A percentile compares a stretch with the other conserved stretches of the same genome.
phyloP scores from a whole-genome alignment of 129 eudicot genomes.

The Helianthus tuberosus region DNA sequence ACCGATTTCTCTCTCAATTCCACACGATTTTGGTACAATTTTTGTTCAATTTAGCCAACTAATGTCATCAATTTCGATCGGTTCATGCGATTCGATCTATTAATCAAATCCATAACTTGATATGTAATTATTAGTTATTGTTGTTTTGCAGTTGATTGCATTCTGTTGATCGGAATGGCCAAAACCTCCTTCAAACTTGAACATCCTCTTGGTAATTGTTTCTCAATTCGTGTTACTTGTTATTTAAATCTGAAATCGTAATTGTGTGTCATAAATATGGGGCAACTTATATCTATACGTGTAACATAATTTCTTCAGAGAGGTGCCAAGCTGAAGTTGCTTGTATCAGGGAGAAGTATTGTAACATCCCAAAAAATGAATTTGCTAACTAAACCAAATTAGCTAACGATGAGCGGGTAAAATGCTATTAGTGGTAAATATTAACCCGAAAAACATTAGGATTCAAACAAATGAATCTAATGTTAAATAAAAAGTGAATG shows the following conservation, averaged over 20 bases:
- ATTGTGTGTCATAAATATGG: neutral
- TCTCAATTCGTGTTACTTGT: too few relatives aligned
- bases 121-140: slow-evolving; percentile 13
- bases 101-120: slow-evolving; percentile 27
- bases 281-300: neutral
- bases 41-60: neutral
- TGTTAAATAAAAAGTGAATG: too few relatives aligned
- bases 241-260: slow-evolving; percentile 2
- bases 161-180: slow-evolving; percentile 50
- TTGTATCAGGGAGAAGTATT: slow-evolving; percentile 95
- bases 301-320: slow-evolving; percentile 39
- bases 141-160: slow-evolving; percentile 18
- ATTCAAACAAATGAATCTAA: too few relatives aligned
- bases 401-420: too few relatives aligned
- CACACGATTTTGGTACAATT: neutral
- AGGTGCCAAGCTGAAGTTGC: slow-evolving; percentile 98
- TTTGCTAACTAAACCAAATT: too few relatives aligned
- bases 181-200: slow-evolving; percentile 82
- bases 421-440: too few relatives aligned
- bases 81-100: neutral
- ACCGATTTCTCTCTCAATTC: slow-evolving; percentile 11
- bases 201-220: slow-evolving; percentile 75
- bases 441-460: too few relatives aligned
- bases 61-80: neutral
- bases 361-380: too few relatives aligned